Evolutionary conservation across 73 alveolate genomes (phyloP).

Genomic region (Loxodes magnus): DNA sequence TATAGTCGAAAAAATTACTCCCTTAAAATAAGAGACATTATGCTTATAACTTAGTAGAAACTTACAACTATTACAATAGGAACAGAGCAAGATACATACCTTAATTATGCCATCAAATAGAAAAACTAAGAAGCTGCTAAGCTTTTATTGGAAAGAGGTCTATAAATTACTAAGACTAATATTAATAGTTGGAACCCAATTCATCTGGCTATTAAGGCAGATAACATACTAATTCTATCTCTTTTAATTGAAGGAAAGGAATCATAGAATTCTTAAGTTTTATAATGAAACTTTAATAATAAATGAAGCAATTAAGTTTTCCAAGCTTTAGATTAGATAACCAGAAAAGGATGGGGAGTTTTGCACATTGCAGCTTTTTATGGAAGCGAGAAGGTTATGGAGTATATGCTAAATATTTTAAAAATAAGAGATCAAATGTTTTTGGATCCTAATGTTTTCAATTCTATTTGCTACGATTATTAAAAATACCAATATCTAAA

Average conservation of each 20-base stretch:
- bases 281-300: not conserved
- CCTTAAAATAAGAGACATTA: not conserved
- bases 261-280: not conserved
- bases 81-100: not conserved
- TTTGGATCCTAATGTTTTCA: too few relatives aligned
- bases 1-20: too few relatives aligned
- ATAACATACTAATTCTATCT: not conserved
- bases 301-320: not conserved
- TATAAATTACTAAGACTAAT: not conserved
- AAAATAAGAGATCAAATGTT: not conserved
- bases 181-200: conserved; percentile 1
- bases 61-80: not conserved
- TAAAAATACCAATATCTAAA: too few relatives aligned
- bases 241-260: not conserved
- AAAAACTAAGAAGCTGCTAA: not conserved
- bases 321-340: conserved; percentile 2
- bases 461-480: too few relatives aligned
- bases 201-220: not conserved
- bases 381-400: not conserved
- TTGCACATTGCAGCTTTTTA: conserved; percentile 5
- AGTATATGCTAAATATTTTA: not conserved
- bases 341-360: conserved; percentile 1
- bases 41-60: not conserved
- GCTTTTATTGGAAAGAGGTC: not conserved
- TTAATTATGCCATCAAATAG: not conserved